These are phyloP conservation scores for Psilocybe cubensis DNA, from an alignment of 768 basidiomycete species.

Conservation along the genomic window DNA sequence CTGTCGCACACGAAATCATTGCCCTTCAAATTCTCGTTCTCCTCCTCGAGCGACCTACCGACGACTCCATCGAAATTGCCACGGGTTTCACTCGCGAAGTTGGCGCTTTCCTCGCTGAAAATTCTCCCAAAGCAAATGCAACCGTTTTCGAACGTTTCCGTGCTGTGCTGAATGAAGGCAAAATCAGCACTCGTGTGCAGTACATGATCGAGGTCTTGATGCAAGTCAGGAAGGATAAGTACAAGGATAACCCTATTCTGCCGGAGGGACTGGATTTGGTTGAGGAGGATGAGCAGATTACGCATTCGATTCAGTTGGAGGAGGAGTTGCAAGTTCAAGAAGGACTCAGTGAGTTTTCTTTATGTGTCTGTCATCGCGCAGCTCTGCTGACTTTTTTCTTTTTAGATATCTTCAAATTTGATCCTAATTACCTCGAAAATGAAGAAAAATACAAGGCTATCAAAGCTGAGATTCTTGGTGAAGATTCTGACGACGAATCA, in stretches of 20 bases:
- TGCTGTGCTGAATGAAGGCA: conserved; percentile 92
- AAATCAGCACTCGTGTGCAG: conserved; percentile 94
- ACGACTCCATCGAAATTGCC: conserved; percentile 98
- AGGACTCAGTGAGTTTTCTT: conserved; percentile 74
- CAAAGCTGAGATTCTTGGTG: conserved; percentile 92
- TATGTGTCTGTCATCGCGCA: background rate
- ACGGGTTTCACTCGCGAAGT: conserved; percentile 98
- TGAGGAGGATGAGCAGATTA: conserved; percentile 98
- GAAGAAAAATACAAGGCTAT: conserved; percentile 94
- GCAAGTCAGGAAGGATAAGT: conserved; percentile 99
- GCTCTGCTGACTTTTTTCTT: conserved; percentile 9
- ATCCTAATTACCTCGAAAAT: conserved; percentile 85
- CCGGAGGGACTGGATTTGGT: conserved; percentile 96
- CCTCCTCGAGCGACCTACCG: conserved; percentile 94
- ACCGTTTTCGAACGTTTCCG: conserved; percentile 96
- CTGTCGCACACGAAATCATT: conserved; percentile 91
- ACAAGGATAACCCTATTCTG: conserved; percentile 96
- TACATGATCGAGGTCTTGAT: conserved; percentile 99
- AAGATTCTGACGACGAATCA: conserved; percentile 77
- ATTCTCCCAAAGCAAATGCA: conserved; percentile 94
- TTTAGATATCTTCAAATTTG: conserved; percentile 93
- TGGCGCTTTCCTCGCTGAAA: conserved; percentile 91
- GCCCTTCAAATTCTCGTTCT: conserved; percentile 94
- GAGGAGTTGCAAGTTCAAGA: conserved; percentile 95
- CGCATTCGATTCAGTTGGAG: conserved; percentile 90